phyloP scores from a whole-genome alignment of 2,329 filamentous ascomycete species.

The Mycosphaerelloides madeirae region DNA sequence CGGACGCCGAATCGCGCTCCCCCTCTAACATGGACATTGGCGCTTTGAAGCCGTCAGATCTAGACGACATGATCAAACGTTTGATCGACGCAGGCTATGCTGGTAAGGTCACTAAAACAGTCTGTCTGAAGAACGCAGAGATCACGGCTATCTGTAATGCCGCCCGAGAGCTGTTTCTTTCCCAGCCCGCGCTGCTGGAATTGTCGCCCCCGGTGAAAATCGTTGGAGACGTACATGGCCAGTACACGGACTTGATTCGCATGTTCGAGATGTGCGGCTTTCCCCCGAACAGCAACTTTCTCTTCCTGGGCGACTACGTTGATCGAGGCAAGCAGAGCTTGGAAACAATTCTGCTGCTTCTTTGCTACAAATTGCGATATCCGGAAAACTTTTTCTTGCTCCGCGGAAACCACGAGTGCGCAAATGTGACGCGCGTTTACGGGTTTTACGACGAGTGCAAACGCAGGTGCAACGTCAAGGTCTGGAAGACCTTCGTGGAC shows the following conservation, averaged over 20 bases:
- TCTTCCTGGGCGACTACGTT: conserved; percentile 94
- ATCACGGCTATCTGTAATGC: conserved; percentile 90
- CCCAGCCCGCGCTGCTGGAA: conserved; percentile 86
- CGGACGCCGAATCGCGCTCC: conserved; percentile 27
- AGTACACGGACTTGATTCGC: conserved; percentile 91
- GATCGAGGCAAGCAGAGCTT: conserved; percentile 93
- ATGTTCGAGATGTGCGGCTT: conserved; percentile 99
- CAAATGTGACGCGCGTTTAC: conserved; percentile 91
- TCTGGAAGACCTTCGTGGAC: conserved; percentile 97
- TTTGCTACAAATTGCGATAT: conserved; percentile 97
- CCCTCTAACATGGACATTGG: conserved; percentile 70
- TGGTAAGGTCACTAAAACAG: conserved; percentile 94
- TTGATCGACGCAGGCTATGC: conserved; percentile 92
- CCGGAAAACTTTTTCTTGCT: conserved; percentile 96
- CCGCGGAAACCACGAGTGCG: conserved; percentile 93
- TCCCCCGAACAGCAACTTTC: conserved; percentile 82
- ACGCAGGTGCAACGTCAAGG: conserved; percentile 88
- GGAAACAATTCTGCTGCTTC: conserved; percentile 84
- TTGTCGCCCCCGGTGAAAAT: conserved; percentile 95
- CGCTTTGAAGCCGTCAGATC: conserved; percentile 84
- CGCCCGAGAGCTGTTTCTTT: conserved; percentile 81
- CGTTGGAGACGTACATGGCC: conserved; percentile 92
- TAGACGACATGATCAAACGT: conserved; percentile 95
- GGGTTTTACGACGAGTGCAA: conserved; percentile 99
- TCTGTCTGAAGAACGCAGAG: conserved; percentile 95